Evolutionary conservation across 108 stramenopile genomes (phyloP), one percentile per base, ranked within the genome.

Genomic region (Poteriospumella lacustris): DNA sequence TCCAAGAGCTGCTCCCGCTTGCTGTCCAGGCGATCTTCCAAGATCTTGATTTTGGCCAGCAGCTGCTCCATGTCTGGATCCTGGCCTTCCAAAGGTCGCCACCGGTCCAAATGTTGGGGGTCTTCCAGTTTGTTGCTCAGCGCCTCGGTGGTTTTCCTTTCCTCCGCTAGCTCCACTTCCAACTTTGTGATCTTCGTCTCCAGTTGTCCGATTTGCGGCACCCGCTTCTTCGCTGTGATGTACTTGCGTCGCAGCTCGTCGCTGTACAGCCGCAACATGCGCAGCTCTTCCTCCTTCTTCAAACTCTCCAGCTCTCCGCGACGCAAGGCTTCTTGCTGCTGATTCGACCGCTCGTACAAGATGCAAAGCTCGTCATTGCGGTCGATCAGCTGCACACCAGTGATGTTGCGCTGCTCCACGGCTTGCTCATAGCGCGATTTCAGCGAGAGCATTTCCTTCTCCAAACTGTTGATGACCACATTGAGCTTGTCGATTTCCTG

Each of bases 281-380:
- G 77, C 41, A 86, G 47, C 36, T 85, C 89, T 33, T 80, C 86
- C 34, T 89, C 87, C 41, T 79, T 79, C 42, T 79, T 75, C 15
- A 58, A 68, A 28, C 87, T 31, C 31, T 83, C 85, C 41, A 85
- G 38, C 67, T 83, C 85, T 40, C 89, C 89, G 44, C 69, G 56
- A 60, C 87, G 77, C 38, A 87, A 76, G 0, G 88, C 82, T 43
- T 82, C 83, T 78, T 88, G 87, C 44, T 89, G 88, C 15, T 87
- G 76, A 76, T 87, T 88, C 29, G 85, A 81, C 67, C 87, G 87
- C 59, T 89, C 89, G 79, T 89, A 89, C 28, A 89, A 70, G 26
- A 89, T 85, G 59, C 88, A 89, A 1, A 89, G 86, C 88, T 89
- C 88, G 58, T 89, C 88, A 76, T 89, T 89, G 40, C 89, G 67